Percentiles rank a stretch among this genome's conserved stretches.
Evolutionary conservation across 129 eudicot species (phyloP).

Genomic region (Centella asiatica): DNA sequence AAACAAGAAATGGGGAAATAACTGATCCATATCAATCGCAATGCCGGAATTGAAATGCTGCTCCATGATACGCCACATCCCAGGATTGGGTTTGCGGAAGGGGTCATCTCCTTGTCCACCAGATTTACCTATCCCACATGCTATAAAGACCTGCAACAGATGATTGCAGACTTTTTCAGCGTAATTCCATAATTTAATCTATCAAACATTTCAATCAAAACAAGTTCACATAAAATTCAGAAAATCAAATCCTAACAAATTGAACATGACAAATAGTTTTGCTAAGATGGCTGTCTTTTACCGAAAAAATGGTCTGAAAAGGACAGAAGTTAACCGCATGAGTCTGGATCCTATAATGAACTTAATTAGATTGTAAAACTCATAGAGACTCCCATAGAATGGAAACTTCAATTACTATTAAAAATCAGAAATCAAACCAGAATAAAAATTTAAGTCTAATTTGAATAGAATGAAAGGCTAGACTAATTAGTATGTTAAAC

Average conservation of each 20-base stretch:
- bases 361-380: not conserved
- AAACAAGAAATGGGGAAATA: slow-evolving; percentile 14
- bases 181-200: too few species aligned
- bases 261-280: not conserved
- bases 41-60: slow-evolving; percentile 83
- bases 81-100: slow-evolving; percentile 85
- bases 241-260: not conserved
- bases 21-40: slow-evolving; percentile 70
- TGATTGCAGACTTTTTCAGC: too few species aligned
- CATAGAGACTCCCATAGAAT: not conserved
- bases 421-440: too few species aligned
- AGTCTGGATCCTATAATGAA: not conserved
- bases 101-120: slow-evolving; percentile 57
- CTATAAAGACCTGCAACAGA: slow-evolving; percentile 64
- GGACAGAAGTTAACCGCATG: not conserved
- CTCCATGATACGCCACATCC: slow-evolving; percentile 94
- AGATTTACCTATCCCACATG: slow-evolving; percentile 63
- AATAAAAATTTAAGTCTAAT: too few species aligned
- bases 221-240: not conserved
- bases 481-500: too few species aligned
- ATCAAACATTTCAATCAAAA: not conserved
- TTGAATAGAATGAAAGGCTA: too few species aligned
- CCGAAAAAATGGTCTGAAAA: not conserved
- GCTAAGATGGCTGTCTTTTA: not conserved
- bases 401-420: too few species aligned